Conservation (phyloP, 2,329 filamentous ascomycete genomes). For the Neoascochyta sp. region DNA sequence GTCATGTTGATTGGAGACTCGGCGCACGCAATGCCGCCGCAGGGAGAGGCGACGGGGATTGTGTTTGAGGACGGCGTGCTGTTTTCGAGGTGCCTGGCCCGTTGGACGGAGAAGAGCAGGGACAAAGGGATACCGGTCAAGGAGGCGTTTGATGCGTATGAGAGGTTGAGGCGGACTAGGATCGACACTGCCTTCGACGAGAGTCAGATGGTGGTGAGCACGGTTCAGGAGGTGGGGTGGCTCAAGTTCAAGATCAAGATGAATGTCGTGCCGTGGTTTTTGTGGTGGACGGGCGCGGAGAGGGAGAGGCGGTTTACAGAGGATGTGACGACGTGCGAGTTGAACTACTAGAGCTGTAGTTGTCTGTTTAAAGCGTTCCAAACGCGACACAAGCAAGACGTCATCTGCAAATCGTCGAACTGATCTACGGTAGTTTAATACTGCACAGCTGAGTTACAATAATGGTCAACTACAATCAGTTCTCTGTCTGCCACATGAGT, state of each 20-base stretch:
- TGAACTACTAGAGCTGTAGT: constrained; percentile 40
- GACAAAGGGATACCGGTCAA: constrained; percentile 33
- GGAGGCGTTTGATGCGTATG: constrained; percentile 49
- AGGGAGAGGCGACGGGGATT: constrained; percentile 51
- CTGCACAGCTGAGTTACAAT: too few species aligned
- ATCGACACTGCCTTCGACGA: constrained; percentile 48
- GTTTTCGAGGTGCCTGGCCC: constrained; percentile 44
- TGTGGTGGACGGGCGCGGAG: constrained; percentile 43
- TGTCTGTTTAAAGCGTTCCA: too few species aligned
- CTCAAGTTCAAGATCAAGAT: constrained; percentile 46
- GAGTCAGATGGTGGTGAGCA: constrained; percentile 45
- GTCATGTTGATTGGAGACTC: constrained; percentile 47
- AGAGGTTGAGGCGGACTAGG: constrained; percentile 43
- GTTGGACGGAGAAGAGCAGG: constrained; percentile 41
- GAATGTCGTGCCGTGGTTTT: constrained; percentile 46
- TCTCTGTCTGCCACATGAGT: too few species aligned
- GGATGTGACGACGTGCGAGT: constrained; percentile 43
- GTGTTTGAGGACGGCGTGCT: constrained; percentile 53
- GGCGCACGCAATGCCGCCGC: constrained; percentile 51
- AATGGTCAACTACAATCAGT: too few species aligned
- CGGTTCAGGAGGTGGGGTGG: constrained; percentile 46
- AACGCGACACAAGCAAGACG: too few species aligned
- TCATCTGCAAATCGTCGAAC: too few species aligned
- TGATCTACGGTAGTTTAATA: too few species aligned
- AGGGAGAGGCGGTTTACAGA: constrained; percentile 46